Evolutionary conservation across 352 stramenopile genomes (phyloP).

Genomic region (Lagenidium giganteum): DNA sequence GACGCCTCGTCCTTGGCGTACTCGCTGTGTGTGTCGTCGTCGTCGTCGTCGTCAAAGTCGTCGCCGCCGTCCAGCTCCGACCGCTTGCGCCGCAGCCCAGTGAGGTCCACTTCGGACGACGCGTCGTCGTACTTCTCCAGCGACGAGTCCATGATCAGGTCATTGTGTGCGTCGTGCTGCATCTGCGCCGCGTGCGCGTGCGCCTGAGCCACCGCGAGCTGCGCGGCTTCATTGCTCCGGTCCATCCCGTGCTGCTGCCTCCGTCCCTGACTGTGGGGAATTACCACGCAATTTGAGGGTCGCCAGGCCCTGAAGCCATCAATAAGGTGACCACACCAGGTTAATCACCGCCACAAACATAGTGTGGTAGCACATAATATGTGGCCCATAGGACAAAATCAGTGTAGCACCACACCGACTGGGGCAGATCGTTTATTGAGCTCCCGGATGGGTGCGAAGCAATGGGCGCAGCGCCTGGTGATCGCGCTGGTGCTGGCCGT

Average conservation of each 20-base stretch:
- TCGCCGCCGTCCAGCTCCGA: conserved; percentile 23
- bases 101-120: conserved; percentile 16
- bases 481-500: conserved; percentile 7
- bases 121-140: conserved; percentile 37
- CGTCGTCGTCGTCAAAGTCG: conserved; percentile 36
- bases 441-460: no score
- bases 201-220: no score
- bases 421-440: no score
- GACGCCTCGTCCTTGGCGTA: conserved; percentile 8
- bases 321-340: no score
- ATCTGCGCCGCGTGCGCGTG: no score
- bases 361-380: conserved; percentile 22
- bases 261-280: no score
- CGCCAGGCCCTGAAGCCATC: no score
- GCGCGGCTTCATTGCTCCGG: no score
- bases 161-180: conserved; percentile 15
- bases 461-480: conserved; percentile 8
- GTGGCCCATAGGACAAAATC: neutral
- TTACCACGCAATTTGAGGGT: no score
- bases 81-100: conserved; percentile 31
- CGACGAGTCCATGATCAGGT: conserved; percentile 30
- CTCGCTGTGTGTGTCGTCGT: conserved; percentile 23
- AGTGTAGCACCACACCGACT: no score
- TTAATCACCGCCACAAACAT: no score
- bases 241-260: no score